Percentiles rank a stretch among this genome's conserved stretches.
These are phyloP conservation scores for Brassica nigra DNA, from an alignment of 345 rosid genomes.

Conservation along the genomic window DNA sequence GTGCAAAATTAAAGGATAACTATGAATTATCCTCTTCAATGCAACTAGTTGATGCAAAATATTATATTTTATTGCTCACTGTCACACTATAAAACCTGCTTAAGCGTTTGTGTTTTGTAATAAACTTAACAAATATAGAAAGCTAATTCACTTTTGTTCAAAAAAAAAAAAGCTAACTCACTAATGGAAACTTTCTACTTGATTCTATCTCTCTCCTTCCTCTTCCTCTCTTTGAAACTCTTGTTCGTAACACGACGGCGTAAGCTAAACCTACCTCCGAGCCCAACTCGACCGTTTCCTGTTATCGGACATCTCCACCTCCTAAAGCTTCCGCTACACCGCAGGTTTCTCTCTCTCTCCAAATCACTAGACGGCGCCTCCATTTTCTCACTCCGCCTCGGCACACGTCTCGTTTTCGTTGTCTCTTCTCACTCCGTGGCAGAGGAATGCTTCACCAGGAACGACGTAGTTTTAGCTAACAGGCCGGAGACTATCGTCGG, in stretches of 20 bases:
- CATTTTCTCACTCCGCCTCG: background rate
- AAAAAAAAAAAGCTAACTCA: background rate
- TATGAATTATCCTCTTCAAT: background rate
- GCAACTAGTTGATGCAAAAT: background rate
- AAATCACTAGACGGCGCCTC: background rate
- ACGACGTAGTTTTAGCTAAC: conserved; percentile 54
- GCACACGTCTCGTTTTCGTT: background rate
- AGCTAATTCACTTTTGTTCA: no score
- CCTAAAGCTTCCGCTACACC: background rate
- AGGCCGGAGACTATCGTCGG: conserved; percentile 33
- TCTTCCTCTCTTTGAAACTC: conserved; percentile 6
- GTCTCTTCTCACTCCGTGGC: background rate
- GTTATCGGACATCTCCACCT: background rate
- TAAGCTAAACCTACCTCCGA: background rate
- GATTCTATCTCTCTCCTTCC: background rate
- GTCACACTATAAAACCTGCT: conserved; percentile 2
- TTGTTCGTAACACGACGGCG: background rate
- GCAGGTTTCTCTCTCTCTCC: background rate
- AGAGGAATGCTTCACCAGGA: background rate
- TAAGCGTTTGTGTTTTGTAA: background rate
- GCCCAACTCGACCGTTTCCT: background rate
- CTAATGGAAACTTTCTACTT: conserved; percentile 18
- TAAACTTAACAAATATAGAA: background rate
- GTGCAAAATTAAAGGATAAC: background rate
- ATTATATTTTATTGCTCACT: background rate